phyloP scores from a whole-genome alignment of 768 basidiomycete species.

The Collybiopsis luxurians region DNA sequence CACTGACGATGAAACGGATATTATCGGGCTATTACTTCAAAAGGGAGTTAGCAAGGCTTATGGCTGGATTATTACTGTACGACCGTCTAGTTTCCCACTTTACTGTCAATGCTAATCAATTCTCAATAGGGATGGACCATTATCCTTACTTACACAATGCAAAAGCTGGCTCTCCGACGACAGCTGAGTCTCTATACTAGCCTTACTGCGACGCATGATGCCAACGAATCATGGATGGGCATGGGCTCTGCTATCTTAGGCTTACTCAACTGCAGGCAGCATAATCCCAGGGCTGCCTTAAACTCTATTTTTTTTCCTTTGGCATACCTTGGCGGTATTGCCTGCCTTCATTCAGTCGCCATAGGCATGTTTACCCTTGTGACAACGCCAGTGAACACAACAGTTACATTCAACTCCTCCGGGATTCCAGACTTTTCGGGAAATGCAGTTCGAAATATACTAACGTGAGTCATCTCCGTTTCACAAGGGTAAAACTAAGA shows the following conservation, averaged over 20 bases:
- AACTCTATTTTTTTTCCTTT: not conserved
- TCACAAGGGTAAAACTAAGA: no score
- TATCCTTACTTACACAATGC: not conserved
- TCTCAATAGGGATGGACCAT: not conserved
- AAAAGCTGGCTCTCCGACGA: conserved; percentile 6
- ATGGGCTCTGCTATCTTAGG: not conserved
- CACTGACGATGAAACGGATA: not conserved
- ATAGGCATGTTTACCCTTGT: not conserved
- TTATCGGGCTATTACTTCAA: not conserved
- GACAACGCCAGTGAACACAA: not conserved
- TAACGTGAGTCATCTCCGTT: not conserved
- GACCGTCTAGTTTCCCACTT: not conserved
- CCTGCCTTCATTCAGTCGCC: not conserved
- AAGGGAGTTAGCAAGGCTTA: not conserved
- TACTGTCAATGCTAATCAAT: not conserved
- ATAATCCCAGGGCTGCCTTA: not conserved
- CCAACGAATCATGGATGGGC: conserved; percentile 1
- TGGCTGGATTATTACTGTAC: conserved; percentile 1
- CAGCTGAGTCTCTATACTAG: not conserved
- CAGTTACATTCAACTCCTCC: not conserved
- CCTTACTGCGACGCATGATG: conserved; percentile 5
- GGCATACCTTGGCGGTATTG: not conserved
- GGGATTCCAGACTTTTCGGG: conserved; percentile 2
- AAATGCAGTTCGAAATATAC: not conserved
- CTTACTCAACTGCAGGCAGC: conserved; percentile 1